These are phyloP conservation scores for Aspergillus ostianus DNA, from an alignment of 495 filamentous ascomycete species.

Conservation along the genomic window DNA sequence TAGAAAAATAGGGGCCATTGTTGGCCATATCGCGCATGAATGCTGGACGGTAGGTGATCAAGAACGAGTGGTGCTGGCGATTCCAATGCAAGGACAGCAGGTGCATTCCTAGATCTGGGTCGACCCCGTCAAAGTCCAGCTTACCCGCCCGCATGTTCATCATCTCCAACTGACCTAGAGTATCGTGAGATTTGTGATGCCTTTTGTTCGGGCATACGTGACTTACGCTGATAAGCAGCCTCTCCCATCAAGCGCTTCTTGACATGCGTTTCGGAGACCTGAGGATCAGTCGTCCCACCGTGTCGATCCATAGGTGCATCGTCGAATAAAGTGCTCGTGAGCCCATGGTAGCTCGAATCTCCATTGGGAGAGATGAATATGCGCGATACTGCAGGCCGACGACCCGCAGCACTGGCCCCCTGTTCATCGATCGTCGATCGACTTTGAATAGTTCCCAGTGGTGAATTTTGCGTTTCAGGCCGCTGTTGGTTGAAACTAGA, in stretches of 20 bases:
- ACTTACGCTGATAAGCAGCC: conserved; percentile 30
- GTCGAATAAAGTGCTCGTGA: conserved; percentile 32
- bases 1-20: conserved; percentile 45
- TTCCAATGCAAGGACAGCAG: conserved; percentile 41
- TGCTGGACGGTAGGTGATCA: conserved; percentile 33
- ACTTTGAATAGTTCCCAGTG: too few species aligned
- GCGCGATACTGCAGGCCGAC: conserved; percentile 19
- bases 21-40: conserved; percentile 42
- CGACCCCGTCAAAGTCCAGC: conserved; percentile 44
- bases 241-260: conserved; percentile 25
- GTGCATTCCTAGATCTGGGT: conserved; percentile 40
- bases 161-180: conserved; percentile 27
- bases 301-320: conserved; percentile 23
- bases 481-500: too few species aligned
- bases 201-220: too few species aligned
- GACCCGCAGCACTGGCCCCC: too few species aligned
- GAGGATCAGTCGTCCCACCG: conserved; percentile 5
- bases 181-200: too few species aligned
- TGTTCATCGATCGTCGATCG: neutral
- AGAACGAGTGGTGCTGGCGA: conserved; percentile 33
- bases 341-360: conserved; percentile 33
- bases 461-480: too few species aligned
- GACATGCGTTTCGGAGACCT: conserved; percentile 19
- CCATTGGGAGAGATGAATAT: conserved; percentile 28
- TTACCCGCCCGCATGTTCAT: conserved; percentile 27